phyloP scores from a whole-genome alignment of 2,329 filamentous ascomycete species.

The Magnaporthiopsis incrustans region DNA sequence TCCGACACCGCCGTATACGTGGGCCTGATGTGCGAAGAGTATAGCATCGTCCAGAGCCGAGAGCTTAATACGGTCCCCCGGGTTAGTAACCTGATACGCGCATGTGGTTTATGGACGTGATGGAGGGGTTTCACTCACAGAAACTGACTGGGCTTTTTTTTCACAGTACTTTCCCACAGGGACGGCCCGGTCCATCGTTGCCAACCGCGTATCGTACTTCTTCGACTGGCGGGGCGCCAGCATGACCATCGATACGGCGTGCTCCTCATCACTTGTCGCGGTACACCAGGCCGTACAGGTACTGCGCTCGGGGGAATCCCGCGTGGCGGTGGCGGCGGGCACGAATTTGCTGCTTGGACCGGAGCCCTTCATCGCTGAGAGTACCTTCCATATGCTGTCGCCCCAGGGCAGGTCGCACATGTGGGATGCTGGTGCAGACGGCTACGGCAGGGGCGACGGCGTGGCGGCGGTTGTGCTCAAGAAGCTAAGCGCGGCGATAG shows the following conservation, averaged over 20 bases:
- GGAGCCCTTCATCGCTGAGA: neutral
- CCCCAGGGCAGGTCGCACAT: slow-evolving; percentile 18
- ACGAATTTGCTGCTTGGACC: slow-evolving; percentile 22
- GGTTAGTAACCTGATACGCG: too few species aligned
- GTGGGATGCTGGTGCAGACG: slow-evolving; percentile 33
- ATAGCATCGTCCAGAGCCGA: too few species aligned
- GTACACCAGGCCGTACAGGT: slow-evolving; percentile 22
- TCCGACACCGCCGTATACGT: too few species aligned
- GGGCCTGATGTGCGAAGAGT: too few species aligned
- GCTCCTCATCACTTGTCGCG: slow-evolving; percentile 11
- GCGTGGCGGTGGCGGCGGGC: slow-evolving; percentile 20
- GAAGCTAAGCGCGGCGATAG: slow-evolving; percentile 30
- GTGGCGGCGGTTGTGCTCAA: slow-evolving; percentile 33
- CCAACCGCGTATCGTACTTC: slow-evolving; percentile 15
- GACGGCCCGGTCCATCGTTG: slow-evolving; percentile 11
- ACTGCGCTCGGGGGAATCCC: slow-evolving; percentile 17
- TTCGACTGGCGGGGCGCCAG: slow-evolving; percentile 13
- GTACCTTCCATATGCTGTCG: slow-evolving; percentile 13
- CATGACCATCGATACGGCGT: slow-evolving; percentile 12
- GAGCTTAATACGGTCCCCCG: too few species aligned
- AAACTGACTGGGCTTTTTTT: too few species aligned
- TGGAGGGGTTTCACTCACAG: too few species aligned
- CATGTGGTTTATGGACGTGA: too few species aligned
- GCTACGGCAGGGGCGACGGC: slow-evolving; percentile 39
- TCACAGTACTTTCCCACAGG: too few species aligned